Base-by-base conservation (phyloP, 2,329 filamentous ascomycete species). In the Xylaria sp. region DNA sequence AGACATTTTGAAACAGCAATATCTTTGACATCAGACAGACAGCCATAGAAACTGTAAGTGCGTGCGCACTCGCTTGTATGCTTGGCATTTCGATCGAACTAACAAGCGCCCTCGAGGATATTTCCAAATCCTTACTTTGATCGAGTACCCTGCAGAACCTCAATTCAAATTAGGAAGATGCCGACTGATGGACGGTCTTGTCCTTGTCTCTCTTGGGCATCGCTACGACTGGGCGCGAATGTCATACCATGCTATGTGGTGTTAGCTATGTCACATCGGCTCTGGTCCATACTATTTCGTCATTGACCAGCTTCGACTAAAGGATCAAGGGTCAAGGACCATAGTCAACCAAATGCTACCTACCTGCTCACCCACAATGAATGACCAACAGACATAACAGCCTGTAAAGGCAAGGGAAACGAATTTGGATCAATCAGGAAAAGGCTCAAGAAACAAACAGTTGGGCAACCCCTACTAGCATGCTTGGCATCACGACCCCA, bases 1-100 rank as follows among this genome's bases (percentile, higher is more conserved):
- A 59, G 59, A 36, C 40, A 46, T 10, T 42, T 54, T 67, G 67
- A 69, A 67, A 69, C 67, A 54, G 6, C 10, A 44, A 48, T 15
- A 11, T 48, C 20, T 58, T 51, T 9, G 42, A 64, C 33, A 40
- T 38, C 44, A 17, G 46, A 56, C 44, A 10, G 46, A 60, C 28
- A 56, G 57, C 49, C 5, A 48, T 36, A 26, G 56, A 26, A 17
- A 26, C 23, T 2, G 28, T 7, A 23, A 17, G 15, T 33, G 51
- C 33, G 57, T 36, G 40, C 49, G 40, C 23, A 33, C n/a, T 44
- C 40, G 48, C 42, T 20, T 38, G 15, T 42, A 23, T 23, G 26
- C 4, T 6, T 40, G 23, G 10, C 6, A 58, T 64, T 20, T 31
- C n/a, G 40, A 40, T 40, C 20, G 20, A 23, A 31, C 53, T 17